These are phyloP conservation scores for Colletotrichum karsti DNA, from an alignment of 2,329 filamentous ascomycete genomes.

Conservation along the genomic window DNA sequence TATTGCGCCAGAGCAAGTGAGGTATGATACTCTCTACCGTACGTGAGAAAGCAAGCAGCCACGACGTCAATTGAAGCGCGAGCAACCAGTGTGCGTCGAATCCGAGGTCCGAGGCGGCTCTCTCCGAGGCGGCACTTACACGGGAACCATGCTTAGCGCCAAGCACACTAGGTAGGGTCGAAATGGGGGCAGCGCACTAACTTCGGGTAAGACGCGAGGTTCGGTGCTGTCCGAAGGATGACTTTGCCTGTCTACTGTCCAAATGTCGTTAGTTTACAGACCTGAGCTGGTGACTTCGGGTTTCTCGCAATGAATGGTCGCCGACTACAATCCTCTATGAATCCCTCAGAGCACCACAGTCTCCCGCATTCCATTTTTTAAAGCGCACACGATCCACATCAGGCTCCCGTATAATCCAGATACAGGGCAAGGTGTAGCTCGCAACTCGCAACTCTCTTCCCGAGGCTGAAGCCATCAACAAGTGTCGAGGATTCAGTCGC, in stretches of 20 bases:
- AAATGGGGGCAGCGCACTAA: neutral
- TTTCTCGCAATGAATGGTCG: neutral
- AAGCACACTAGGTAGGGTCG: neutral
- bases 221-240: neutral
- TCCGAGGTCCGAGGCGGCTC: neutral
- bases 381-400: neutral
- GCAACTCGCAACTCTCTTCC: too few relatives aligned
- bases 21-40: too few relatives aligned
- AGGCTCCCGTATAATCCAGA: too few relatives aligned
- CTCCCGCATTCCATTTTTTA: neutral
- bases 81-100: neutral
- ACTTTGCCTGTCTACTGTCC: neutral
- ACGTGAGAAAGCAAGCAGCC: too few relatives aligned
- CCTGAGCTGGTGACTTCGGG: neutral
- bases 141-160: neutral
- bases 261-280: neutral
- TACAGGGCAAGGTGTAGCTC: too few relatives aligned
- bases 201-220: neutral
- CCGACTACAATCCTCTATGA: neutral
- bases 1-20: too few relatives aligned
- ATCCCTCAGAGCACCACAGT: neutral
- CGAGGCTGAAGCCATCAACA: too few relatives aligned
- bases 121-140: neutral
- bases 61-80: neutral
- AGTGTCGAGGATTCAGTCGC: too few relatives aligned